A percentile compares a stretch with the other conserved stretches of the same genome.
Evolutionary conservation across 768 basidiomycete species (phyloP).

Genomic region (Boletus subparvulus): DNA sequence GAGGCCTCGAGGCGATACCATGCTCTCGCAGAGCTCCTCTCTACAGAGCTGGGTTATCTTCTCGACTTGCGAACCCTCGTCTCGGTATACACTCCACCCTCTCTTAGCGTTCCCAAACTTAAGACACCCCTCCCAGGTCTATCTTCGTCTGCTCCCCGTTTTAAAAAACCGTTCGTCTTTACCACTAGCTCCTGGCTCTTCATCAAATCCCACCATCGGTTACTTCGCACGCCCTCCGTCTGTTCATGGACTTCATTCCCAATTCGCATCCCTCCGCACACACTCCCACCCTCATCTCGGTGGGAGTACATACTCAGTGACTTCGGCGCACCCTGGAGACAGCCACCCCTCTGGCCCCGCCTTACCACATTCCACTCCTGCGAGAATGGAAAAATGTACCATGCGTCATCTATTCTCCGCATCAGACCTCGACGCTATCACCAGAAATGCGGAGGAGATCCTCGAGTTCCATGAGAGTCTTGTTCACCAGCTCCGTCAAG

Average conservation of each 20-base stretch:
- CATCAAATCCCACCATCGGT: conserved; percentile 29
- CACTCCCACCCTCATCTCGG: conserved; percentile 43
- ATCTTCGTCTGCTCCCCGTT: conserved; percentile 56
- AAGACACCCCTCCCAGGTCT: conserved; percentile 47
- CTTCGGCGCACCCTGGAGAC: conserved; percentile 20
- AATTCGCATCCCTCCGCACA: conserved; percentile 45
- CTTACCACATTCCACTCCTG: conserved; percentile 10
- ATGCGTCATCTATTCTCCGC: conserved; percentile 56
- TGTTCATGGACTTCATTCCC: conserved; percentile 41
- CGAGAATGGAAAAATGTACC: conserved; percentile 34
- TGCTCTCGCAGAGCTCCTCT: conserved; percentile 80
- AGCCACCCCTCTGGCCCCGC: conserved; percentile 1
- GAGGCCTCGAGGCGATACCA: conserved; percentile 59
- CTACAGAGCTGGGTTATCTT: conserved; percentile 83
- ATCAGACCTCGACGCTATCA: conserved; percentile 55
- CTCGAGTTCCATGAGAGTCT: conserved; percentile 69
- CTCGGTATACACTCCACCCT: conserved; percentile 48
- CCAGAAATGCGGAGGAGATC: conserved; percentile 67
- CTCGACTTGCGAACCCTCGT: conserved; percentile 76
- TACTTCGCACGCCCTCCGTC: conserved; percentile 39
- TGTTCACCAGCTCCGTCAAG: conserved; percentile 50
- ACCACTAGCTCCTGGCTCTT: conserved; percentile 22
- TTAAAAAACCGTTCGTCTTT: conserved; percentile 34
- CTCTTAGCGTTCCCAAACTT: neutral
- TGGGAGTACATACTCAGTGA: conserved; percentile 9